phyloP scores from a whole-genome alignment of 352 stramenopile species.

The Globisporangium takayamanum region DNA sequence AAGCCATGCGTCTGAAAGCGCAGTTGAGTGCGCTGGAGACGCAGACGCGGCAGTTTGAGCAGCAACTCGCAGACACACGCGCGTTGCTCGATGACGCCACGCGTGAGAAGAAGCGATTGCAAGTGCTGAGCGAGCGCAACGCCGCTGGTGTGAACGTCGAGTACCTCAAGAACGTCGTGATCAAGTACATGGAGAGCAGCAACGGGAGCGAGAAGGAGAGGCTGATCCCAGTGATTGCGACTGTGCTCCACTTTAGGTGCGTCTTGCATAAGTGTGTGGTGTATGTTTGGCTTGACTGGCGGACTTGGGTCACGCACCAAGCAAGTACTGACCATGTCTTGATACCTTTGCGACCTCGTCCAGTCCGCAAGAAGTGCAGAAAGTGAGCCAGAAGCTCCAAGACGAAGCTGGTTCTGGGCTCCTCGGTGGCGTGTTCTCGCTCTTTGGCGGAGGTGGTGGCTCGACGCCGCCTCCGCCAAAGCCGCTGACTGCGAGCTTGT shows the following conservation, averaged over 20 bases:
- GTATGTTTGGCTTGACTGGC: background rate
- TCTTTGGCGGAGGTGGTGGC: slow-evolving; percentile 42
- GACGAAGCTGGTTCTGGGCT: slow-evolving; percentile 34
- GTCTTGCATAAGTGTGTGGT: background rate
- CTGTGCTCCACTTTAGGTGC: slow-evolving; percentile 60
- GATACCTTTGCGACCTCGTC: background rate
- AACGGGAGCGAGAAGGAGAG: slow-evolving; percentile 66
- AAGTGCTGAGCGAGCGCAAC: slow-evolving; percentile 36
- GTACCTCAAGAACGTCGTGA: slow-evolving; percentile 83
- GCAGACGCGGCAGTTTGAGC: slow-evolving; percentile 35
- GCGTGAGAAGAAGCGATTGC: slow-evolving; percentile 47
- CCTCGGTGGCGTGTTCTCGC: slow-evolving; percentile 66
- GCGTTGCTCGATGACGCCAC: slow-evolving; percentile 43
- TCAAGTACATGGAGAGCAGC: slow-evolving; percentile 81
- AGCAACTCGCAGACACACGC: slow-evolving; percentile 51
- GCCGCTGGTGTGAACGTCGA: slow-evolving; percentile 54
- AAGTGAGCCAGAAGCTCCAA: slow-evolving; percentile 38
- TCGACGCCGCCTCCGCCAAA: slow-evolving; percentile 33
- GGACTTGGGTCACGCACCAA: background rate
- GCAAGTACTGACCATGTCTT: background rate
- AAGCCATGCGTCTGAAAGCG: slow-evolving; percentile 35
- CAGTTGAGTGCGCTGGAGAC: slow-evolving; percentile 39
- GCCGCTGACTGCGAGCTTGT: slow-evolving; percentile 29
- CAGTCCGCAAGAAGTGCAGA: slow-evolving; percentile 58
- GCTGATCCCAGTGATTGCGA: slow-evolving; percentile 75